Evolutionary conservation across 2,329 filamentous ascomycete genomes (phyloP), one percentile per base, ranked within the genome.

Genomic region (Xylaria sp.): DNA sequence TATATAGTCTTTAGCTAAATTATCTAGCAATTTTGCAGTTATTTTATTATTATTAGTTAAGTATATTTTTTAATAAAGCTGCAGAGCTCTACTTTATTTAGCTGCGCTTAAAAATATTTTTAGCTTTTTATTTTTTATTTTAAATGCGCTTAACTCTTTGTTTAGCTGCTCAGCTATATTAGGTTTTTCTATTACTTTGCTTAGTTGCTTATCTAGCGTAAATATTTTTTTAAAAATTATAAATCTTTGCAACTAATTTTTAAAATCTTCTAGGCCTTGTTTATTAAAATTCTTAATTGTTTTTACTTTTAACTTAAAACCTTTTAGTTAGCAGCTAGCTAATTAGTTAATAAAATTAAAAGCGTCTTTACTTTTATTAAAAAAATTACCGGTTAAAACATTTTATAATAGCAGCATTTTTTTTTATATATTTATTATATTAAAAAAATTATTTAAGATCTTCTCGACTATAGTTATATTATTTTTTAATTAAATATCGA

Each of bases 211-310:
- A n/a, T n/a, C n/a, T n/a, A n/a, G n/a, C n/a, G n/a, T 51, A 18
- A 51, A 18, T 18, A 18, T 51, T 51, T 51, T 29, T 51, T 51
- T 18, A 29, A 51, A 51, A 29, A 18, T 51, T 51, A 29, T 48
- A 48, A 48, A 9, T 48, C 23, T 48, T 23, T 23, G 3, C 10
- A 9, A 10, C 8, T 48, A 53, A 53, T 53, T 32, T 32, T 53
- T 53, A 18, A n/a, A n/a, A n/a, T n/a, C n/a, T n/a, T n/a, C n/a
- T n/a, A 32, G 10, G 9, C 23, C 2, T 57, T 53, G 9, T 25
- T 25, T 40, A 13, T 18, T 21, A n/a, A n/a, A n/a, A n/a, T n/a
- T n/a, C n/a, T n/a, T n/a, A n/a, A n/a, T n/a, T n/a, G n/a, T n/a
- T 37, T 16, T 21, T 23, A 16, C 5, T 55, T 37, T 55, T 55